Conservation (phyloP, 768 basidiomycete species). For the Collybia sp. region DNA sequence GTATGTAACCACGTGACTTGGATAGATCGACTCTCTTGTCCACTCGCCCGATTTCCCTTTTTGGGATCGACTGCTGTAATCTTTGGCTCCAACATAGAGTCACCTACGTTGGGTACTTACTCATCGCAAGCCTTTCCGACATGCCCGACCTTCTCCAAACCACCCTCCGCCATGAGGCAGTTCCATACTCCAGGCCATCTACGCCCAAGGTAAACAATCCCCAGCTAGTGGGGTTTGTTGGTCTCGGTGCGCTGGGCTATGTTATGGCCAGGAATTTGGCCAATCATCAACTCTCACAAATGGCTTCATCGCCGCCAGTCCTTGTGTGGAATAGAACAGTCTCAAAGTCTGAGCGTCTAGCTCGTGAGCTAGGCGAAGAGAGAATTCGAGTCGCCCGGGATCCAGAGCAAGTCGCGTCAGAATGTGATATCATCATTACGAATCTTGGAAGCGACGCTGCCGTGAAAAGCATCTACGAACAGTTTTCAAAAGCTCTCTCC, state of each 20-base stretch:
- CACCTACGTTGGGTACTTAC: background rate
- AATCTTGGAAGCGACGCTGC: conserved; percentile 70
- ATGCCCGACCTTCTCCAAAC: conserved; percentile 17
- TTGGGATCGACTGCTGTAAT: too few species aligned
- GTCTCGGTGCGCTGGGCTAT: conserved; percentile 66
- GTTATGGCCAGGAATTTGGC: conserved; percentile 81
- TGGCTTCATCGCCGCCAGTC: conserved; percentile 41
- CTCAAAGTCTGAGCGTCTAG: conserved; percentile 54
- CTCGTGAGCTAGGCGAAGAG: conserved; percentile 48
- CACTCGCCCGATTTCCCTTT: too few species aligned
- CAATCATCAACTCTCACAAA: conserved; percentile 34
- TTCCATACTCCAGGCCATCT: conserved; percentile 53
- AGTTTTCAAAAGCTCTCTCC: conserved; percentile 55
- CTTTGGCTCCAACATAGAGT: background rate
- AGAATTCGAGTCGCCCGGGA: conserved; percentile 52
- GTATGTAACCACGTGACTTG: background rate
- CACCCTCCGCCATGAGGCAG: conserved; percentile 9
- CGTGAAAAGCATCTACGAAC: conserved; percentile 56
- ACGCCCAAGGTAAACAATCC: conserved; percentile 37
- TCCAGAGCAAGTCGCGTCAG: conserved; percentile 52
- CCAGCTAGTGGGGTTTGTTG: conserved; percentile 37
- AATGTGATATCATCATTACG: conserved; percentile 75
- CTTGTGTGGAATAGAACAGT: conserved; percentile 74
- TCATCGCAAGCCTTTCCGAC: conserved; percentile 5
- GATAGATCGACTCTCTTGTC: background rate